A percentile compares a stretch with the other conserved stretches of the same genome.
phyloP scores from a whole-genome alignment of 2,329 filamentous ascomycete species.

The Teratosphaeriaceae sp. region DNA sequence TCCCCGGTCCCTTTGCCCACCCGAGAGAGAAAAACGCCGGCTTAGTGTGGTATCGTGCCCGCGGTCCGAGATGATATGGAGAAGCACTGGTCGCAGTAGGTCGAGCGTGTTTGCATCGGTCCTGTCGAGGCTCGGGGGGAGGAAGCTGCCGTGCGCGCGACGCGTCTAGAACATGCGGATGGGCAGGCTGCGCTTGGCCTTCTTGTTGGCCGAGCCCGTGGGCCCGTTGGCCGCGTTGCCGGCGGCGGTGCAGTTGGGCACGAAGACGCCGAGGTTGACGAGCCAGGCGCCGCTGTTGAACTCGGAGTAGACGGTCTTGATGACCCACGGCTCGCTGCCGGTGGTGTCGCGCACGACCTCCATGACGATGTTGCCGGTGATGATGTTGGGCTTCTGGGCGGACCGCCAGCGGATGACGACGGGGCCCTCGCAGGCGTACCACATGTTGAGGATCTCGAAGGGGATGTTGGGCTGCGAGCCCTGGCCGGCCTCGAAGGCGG shows the following conservation, averaged over 20 bases:
- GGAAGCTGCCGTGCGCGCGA: not conserved
- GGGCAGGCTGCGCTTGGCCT: constrained; percentile 6
- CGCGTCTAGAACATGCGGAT: constrained; percentile 6
- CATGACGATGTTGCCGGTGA: constrained; percentile 27
- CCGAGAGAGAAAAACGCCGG: constrained; percentile 4
- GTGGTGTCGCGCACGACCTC: constrained; percentile 22
- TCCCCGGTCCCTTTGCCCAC: not conserved
- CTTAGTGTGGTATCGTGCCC: constrained; percentile 11
- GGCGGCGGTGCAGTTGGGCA: constrained; percentile 19
- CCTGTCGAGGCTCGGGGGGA: not conserved
- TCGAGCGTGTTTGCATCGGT: too few relatives aligned
- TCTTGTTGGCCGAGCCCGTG: not conserved
- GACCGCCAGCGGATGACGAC: constrained; percentile 25
- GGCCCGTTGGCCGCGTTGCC: constrained; percentile 1
- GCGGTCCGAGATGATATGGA: constrained; percentile 3
- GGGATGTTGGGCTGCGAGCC: constrained; percentile 24
- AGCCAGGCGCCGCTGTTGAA: constrained; percentile 32
- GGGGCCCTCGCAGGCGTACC: constrained; percentile 27
- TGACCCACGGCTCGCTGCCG: constrained; percentile 22
- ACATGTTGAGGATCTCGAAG: constrained; percentile 26
- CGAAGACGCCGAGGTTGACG: constrained; percentile 25
- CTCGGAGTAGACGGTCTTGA: constrained; percentile 28
- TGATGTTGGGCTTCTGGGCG: constrained; percentile 7
- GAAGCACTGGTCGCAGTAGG: too few relatives aligned
- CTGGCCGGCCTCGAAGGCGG: constrained; percentile 24